Evolutionary conservation across 2,329 filamentous ascomycete genomes (phyloP).

Genomic region (Fusarium nodosum): DNA sequence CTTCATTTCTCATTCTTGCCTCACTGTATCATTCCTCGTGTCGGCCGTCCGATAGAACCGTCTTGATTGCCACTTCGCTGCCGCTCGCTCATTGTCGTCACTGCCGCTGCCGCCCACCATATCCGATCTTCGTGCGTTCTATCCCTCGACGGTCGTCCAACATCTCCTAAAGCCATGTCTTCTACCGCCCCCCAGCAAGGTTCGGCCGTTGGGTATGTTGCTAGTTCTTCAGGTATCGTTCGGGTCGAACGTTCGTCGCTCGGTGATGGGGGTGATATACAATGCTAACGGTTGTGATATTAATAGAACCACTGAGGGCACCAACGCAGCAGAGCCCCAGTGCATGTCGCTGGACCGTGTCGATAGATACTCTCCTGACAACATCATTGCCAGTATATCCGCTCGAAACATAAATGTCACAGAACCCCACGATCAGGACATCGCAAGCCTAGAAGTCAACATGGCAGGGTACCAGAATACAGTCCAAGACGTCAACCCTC

Average conservation of each 20-base stretch:
- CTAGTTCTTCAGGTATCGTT: conserved; percentile 3
- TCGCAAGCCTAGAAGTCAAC: conserved; percentile 11
- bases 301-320: conserved; percentile 7
- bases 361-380: conserved; percentile 5
- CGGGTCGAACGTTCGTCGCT: conserved; percentile 6
- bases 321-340: conserved; percentile 15
- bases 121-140: background rate
- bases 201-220: conserved; percentile 31
- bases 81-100: background rate
- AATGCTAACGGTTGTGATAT: conserved; percentile 22
- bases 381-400: conserved; percentile 14
- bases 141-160: background rate
- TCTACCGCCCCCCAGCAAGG: conserved; percentile 23
- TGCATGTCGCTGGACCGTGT: background rate
- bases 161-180: conserved; percentile 19
- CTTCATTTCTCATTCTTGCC: background rate
- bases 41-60: conserved; percentile 15
- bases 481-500: background rate
- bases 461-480: conserved; percentile 14
- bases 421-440: background rate
- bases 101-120: background rate
- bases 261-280: background rate
- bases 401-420: background rate
- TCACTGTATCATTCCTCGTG: conserved; percentile 2
- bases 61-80: background rate